phyloP scores from a whole-genome alignment of 495 filamentous ascomycete species.

The Aspergillus nidulans region DNA sequence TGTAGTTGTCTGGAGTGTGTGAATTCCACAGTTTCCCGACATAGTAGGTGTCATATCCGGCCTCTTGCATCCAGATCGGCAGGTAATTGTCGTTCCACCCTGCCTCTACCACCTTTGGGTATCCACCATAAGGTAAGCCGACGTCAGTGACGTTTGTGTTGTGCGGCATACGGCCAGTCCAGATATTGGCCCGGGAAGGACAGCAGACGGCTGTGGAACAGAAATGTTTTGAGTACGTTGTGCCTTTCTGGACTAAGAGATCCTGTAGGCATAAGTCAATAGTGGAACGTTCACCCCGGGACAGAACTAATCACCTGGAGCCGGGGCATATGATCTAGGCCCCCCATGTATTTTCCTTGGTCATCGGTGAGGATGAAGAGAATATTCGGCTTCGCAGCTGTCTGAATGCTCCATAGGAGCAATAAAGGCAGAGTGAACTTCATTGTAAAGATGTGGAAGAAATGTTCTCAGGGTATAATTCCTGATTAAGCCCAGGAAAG shows the following conservation, averaged over 20 bases:
- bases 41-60: slow-evolving; percentile 66
- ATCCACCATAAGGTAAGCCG: slow-evolving; percentile 55
- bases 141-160: slow-evolving; percentile 71
- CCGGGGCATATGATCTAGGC: slow-evolving; percentile 52
- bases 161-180: slow-evolving; percentile 59
- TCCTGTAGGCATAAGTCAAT: slow-evolving; percentile 23
- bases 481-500: too few relatives aligned
- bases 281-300: too few relatives aligned
- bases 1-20: slow-evolving; percentile 53
- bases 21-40: slow-evolving; percentile 66
- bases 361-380: slow-evolving; percentile 62
- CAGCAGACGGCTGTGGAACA: slow-evolving; percentile 58
- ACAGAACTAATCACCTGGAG: slow-evolving; percentile 32
- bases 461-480: neutral
- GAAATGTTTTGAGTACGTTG: slow-evolving; percentile 49
- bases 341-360: slow-evolving; percentile 55
- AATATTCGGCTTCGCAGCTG: slow-evolving; percentile 45
- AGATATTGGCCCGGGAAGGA: slow-evolving; percentile 53
- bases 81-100: slow-evolving; percentile 62
- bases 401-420: slow-evolving; percentile 5
- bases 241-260: slow-evolving; percentile 48
- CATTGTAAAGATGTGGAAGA: too few relatives aligned
- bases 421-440: neutral
- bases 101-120: slow-evolving; percentile 57
- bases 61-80: slow-evolving; percentile 62